A percentile compares a stretch with the other conserved stretches of the same genome.
These are phyloP conservation scores for Coemansia sp. DNA, from an alignment of 192 early-diverging fungal species.

Conservation along the genomic window DNA sequence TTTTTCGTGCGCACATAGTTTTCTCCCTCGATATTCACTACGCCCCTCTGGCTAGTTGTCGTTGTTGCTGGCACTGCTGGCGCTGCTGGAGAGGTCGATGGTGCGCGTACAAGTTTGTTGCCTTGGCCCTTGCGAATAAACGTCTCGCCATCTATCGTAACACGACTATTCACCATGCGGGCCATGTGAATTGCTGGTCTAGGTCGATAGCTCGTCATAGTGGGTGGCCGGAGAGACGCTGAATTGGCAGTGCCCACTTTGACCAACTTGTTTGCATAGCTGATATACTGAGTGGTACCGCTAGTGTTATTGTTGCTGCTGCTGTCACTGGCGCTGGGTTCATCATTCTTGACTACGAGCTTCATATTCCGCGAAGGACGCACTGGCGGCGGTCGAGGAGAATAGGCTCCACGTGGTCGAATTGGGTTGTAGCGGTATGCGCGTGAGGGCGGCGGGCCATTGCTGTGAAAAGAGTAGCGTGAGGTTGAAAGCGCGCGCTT, in stretches of 20 bases:
- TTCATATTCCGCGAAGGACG: slow-evolving; percentile 45
- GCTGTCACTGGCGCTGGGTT: not conserved
- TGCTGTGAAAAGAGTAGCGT: slow-evolving; percentile 2
- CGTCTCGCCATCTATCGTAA: slow-evolving; percentile 31
- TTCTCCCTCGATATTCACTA: slow-evolving; percentile 39
- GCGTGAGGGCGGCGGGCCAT: not conserved
- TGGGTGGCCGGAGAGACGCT: not conserved
- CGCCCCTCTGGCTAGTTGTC: not conserved
- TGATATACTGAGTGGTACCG: slow-evolving; percentile 17
- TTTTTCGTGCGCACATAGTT: slow-evolving; percentile 41
- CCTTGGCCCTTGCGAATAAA: slow-evolving; percentile 29
- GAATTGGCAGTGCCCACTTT: slow-evolving; percentile 26
- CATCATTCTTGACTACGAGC: slow-evolving; percentile 26
- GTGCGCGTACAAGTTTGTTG: slow-evolving; percentile 42
- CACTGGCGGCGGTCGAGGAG: not conserved
- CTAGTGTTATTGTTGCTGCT: not conserved
- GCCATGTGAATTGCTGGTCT: not conserved
- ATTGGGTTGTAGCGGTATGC: slow-evolving; percentile 27
- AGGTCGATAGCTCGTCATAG: not conserved
- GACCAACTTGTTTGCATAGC: slow-evolving; percentile 41
- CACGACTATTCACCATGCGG: slow-evolving; percentile 4
- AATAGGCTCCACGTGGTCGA: slow-evolving; percentile 6
- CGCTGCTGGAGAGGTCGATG: not conserved
- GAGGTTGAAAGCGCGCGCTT: slow-evolving; percentile 1
- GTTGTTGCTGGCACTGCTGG: not conserved